These are phyloP conservation scores for Skeletonema potamos DNA, from an alignment of 108 stramenopile species.

Conservation along the genomic window DNA sequence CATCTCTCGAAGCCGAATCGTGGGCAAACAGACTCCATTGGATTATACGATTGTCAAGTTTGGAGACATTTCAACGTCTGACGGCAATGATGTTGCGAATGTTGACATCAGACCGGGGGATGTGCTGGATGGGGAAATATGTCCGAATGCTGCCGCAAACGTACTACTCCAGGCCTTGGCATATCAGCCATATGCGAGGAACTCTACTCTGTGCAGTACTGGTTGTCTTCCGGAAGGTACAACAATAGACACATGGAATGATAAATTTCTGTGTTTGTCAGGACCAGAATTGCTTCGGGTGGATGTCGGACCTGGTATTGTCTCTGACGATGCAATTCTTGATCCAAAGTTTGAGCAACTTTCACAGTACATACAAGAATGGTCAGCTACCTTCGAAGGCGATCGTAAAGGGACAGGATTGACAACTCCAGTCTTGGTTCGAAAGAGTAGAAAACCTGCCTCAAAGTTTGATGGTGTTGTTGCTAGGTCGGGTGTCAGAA, in stretches of 20 bases:
- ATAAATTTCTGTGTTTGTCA: slow-evolving; percentile 67
- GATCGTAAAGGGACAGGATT: slow-evolving; percentile 60
- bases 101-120: slow-evolving; percentile 56
- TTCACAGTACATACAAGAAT: slow-evolving; percentile 61
- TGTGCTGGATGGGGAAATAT: slow-evolving; percentile 37
- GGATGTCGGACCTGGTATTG: slow-evolving; percentile 17
- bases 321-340: not conserved
- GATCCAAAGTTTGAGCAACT: slow-evolving; percentile 49
- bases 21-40: slow-evolving; percentile 44
- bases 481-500: slow-evolving; percentile 52
- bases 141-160: slow-evolving; percentile 46
- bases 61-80: slow-evolving; percentile 47
- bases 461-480: slow-evolving; percentile 42
- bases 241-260: slow-evolving; percentile 56
- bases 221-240: slow-evolving; percentile 20
- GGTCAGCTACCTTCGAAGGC: slow-evolving; percentile 51
- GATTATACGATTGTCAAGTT: slow-evolving; percentile 85
- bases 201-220: slow-evolving; percentile 44
- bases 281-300: slow-evolving; percentile 74
- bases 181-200: slow-evolving; percentile 52
- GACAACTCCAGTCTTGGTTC: slow-evolving; percentile 71
- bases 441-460: slow-evolving; percentile 31
- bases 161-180: slow-evolving; percentile 54
- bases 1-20: slow-evolving; percentile 46
- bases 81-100: slow-evolving; percentile 5